phyloP scores from a whole-genome alignment of 108 stramenopile genomes.

The Conticribra weissflogii region DNA sequence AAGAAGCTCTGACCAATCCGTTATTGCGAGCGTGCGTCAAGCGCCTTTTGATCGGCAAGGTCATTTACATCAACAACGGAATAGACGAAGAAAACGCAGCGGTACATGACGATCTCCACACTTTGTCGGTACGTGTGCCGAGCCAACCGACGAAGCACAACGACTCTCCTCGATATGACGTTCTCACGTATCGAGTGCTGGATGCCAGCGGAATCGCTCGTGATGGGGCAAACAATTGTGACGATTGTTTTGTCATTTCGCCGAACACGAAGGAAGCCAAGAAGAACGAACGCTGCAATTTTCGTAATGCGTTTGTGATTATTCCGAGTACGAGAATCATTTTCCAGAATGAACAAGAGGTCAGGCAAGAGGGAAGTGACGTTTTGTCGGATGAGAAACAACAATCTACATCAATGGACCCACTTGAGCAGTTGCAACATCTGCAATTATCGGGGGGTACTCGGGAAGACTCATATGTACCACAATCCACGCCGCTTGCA shows the following conservation, averaged over 20 bases:
- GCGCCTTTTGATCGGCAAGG: slow-evolving; percentile 27
- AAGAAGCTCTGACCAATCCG: slow-evolving; percentile 10
- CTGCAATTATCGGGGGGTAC: neutral
- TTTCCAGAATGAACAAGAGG: slow-evolving; percentile 8
- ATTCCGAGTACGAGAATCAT: slow-evolving; percentile 48
- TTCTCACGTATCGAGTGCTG: no score
- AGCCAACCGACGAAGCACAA: no score
- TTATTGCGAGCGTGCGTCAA: slow-evolving; percentile 43
- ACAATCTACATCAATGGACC: no score
- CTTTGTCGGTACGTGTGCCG: no score
- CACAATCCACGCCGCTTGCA: neutral
- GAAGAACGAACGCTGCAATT: neutral
- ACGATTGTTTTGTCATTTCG: no score
- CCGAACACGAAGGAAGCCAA: neutral
- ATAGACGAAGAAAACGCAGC: neutral
- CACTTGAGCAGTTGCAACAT: neutral
- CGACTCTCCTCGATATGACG: no score
- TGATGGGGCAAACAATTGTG: no score
- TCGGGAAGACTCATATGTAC: neutral
- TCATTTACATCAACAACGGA: slow-evolving; percentile 8
- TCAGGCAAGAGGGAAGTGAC: neutral
- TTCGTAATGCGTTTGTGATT: slow-evolving; percentile 19
- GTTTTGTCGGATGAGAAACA: neutral
- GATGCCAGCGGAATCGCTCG: no score
- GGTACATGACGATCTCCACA: neutral